Evolutionary conservation across 129 eudicot species (phyloP), one percentile per base, ranked within the genome.

Genomic region (Tanacetum coccineum): DNA sequence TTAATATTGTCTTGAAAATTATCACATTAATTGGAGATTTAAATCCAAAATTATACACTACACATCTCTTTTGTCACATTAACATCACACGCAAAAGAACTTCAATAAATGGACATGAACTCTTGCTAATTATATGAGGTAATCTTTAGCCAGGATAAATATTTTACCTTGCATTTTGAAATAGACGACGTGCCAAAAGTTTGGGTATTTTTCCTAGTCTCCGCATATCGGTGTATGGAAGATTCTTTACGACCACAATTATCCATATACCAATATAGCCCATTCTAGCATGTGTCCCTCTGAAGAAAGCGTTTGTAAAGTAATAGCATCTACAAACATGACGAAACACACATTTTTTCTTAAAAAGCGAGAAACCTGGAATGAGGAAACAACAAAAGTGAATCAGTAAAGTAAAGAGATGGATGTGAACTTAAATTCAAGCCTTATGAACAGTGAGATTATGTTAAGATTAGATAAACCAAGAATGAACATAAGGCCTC

Each of bases 121-220:
- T 32, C 50, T 46, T 22, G 22, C 53, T 0, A 32, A 28, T 25
- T 40, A 39, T 6, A 9, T 9, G 17, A 17, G 13, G n/a, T n/a
- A n/a, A n/a, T n/a, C n/a, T n/a, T n/a, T 13, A 21, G 10, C 58
- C 52, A 60, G 48, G 25, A 67, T 52, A 3, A 12, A 10, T 40
- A 64, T 14, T 17, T 74, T 88, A 94, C 99, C 99, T 84, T 62
- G 99, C 99, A 57, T 95, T 86, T 63, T 81, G 86, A 66, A 94
- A 94, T 51, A 94, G 95, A 48, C 97, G 95, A 66, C 89, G 99
- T 1, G 95, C 73, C 78, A 94, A 78, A 70, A 94, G 76, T 69
- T 94, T 94, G 49, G 99, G 99, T 70, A 94, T 81, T 81, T 94
- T 94, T 67, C 99, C 99, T 21, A 94, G 97, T 81, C 99, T 89